Base-by-base conservation (phyloP, 345 rosid species). In the Atalantia buxifolia region DNA sequence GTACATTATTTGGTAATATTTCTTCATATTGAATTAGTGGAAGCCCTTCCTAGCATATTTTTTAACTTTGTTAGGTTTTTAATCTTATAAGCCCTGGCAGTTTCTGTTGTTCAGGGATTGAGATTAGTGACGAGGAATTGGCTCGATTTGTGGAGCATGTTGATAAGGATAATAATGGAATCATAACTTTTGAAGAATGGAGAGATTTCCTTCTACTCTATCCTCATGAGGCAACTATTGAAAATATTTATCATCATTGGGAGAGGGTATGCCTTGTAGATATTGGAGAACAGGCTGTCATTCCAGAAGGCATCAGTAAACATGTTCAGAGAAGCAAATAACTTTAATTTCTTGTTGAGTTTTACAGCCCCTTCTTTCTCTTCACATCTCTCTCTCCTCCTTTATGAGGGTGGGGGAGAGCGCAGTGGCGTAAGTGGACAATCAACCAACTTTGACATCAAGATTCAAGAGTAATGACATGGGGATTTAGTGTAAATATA, bases 161-260 rank as follows among this genome's bases (percentile, higher is more conserved):
- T 67, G 99, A 96, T 72, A 92, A 96, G 90, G 99, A 92, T 84
- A 96, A 92, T 40, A 90, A 94, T 77, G 99, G 99, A 31, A 93
- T 89, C 67, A 96, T 96, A 80, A 96, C 97, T 18, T 96, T 96
- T 73, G 94, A 94, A 78, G 99, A 96, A 86, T 96, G 99, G 99
- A 91, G 99, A 79, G 99, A 96, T 82, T 96, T 96, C 83, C 98
- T 96, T 64, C 85, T 94, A 71, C 91, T 96, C 13, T 92, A 91
- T 82, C 99, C 98, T 38, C 99, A 96, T 48, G 99, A 96, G 83
- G 97, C 97, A 60, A 94, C 98, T 18, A 89, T 96, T 65, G 97
- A 91, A 74, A 96, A 94, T 78, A 96, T 96, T 40, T 96, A 92
- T 77, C 98, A 87, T 79, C 94, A 96, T 74, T 89, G 97, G 92